Base-by-base conservation (phyloP, 2,329 filamentous ascomycete genomes). In the Fusarium sublunatum region DNA sequence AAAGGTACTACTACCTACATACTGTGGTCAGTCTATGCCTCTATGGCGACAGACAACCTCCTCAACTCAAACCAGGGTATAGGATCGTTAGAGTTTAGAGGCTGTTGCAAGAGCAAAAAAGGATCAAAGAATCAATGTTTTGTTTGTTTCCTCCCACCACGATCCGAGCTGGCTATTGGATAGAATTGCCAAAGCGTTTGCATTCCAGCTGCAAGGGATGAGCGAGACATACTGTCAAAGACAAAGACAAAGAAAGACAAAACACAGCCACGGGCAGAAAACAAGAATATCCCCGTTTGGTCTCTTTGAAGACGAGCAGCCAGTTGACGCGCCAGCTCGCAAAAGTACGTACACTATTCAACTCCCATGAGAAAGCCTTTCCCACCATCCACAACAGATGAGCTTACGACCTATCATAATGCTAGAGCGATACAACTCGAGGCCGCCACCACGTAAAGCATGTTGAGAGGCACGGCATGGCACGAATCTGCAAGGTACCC, bases 401-500 rank as follows among this genome's bases (percentile, higher is more conserved):
- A 58, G 50, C 53, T 26, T 42, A 28, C 50, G 39, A 44, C 45
- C 39, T 54, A 65, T 65, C 62, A 65, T 15, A 55, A 46, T 50
- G 52, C 28, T 26, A 11, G 31, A 32, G 34, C 24, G 28, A 49
- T 49, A 41, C 19, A 19, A 19, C 19, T 19, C 19, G 3, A 22
- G 26, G 40, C 32, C 39, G 25, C 15, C 34, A 35, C 34, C 15
- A 28, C 42, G 31, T 25, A 28, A 28, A 25, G 44, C 29, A 31
- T 11, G 29, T 31, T 10, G 29, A 31, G 29, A 31, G 29, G 9
- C 29, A 31, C 12, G 29, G 29, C 29, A 31, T 52, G 40, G 49
- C 58, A 65, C 48, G 47, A 44, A 49, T 52, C 67, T 69, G 67
- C 67, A 69, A 69, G 67, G 67, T 69, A 69, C 67, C 67, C 67